These are phyloP conservation scores for Neoscytalidium dimidiatum DNA, from an alignment of 2,329 filamentous ascomycete species.

Conservation along the genomic window DNA sequence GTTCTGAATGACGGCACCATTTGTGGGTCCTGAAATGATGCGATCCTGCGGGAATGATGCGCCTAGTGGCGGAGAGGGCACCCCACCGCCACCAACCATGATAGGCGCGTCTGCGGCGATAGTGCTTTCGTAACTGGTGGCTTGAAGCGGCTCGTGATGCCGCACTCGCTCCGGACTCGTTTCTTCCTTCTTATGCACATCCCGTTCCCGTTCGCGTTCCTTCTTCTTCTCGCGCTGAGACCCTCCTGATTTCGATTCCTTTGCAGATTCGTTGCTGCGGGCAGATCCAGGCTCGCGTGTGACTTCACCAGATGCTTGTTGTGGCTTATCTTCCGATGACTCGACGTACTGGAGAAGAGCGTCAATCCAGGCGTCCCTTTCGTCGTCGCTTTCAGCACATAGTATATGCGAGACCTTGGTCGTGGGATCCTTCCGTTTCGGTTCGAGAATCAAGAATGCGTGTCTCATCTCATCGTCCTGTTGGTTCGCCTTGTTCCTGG, in stretches of 20 bases:
- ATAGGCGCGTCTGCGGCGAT: slow-evolving; percentile 60
- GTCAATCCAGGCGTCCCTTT: slow-evolving; percentile 93
- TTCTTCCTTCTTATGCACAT: not conserved
- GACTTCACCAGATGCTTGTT: slow-evolving; percentile 35
- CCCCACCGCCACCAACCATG: slow-evolving; percentile 42
- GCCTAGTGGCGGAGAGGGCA: slow-evolving; percentile 34
- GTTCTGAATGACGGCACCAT: slow-evolving; percentile 82
- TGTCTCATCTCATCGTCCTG: slow-evolving; percentile 92
- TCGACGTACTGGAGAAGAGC: slow-evolving; percentile 88
- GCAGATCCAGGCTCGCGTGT: slow-evolving; percentile 42
- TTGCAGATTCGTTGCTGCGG: slow-evolving; percentile 32
- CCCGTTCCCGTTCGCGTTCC: not conserved
- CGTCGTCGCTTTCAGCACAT: slow-evolving; percentile 90
- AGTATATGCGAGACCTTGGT: slow-evolving; percentile 90
- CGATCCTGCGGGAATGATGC: slow-evolving; percentile 46
- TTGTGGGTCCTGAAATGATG: slow-evolving; percentile 79
- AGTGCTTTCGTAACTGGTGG: slow-evolving; percentile 59
- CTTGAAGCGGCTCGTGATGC: slow-evolving; percentile 38
- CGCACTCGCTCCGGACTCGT: not conserved
- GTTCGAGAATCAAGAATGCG: slow-evolving; percentile 91
- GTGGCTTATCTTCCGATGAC: slow-evolving; percentile 55
- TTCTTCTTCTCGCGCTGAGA: slow-evolving; percentile 23
- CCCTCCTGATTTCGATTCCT: slow-evolving; percentile 38
- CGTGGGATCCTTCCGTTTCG: slow-evolving; percentile 91
- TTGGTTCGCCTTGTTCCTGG: slow-evolving; percentile 62